These are phyloP conservation scores for Hypoxylon cercidicola DNA, from an alignment of 495 filamentous ascomycete species.

Conservation along the genomic window DNA sequence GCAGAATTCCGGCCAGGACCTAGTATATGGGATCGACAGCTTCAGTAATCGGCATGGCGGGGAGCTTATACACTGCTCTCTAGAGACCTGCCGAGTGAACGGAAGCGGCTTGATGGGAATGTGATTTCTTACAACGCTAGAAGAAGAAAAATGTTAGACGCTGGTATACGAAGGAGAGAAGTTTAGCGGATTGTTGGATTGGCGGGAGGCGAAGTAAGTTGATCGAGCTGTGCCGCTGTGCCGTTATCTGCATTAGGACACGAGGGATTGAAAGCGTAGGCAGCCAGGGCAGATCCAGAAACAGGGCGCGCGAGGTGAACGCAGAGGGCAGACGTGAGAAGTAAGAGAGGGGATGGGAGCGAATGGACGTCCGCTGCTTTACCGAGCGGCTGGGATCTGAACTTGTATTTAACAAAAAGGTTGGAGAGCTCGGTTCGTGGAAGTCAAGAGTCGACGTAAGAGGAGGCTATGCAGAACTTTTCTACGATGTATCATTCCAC, in stretches of 20 bases:
- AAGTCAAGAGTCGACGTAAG: constrained; percentile 1
- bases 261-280: constrained; percentile 16
- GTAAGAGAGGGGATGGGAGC: constrained; percentile 11
- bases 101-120: constrained; percentile 5
- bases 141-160: background rate
- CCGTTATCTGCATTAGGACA: constrained; percentile 11
- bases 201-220: constrained; percentile 2
- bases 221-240: constrained; percentile 18
- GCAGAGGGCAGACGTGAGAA: constrained; percentile 25
- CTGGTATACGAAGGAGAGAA: background rate
- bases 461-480: background rate
- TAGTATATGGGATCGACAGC: constrained; percentile 28
- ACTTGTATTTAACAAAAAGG: constrained; percentile 8
- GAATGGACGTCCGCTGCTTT: constrained; percentile 28
- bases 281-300: constrained; percentile 8
- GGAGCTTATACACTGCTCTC: background rate
- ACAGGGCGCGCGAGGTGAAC: background rate
- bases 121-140: background rate
- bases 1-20: constrained; percentile 13
- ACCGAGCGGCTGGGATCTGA: constrained; percentile 29
- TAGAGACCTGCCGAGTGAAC: constrained; percentile 3
- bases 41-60: constrained; percentile 18
- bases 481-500: constrained; percentile 11
- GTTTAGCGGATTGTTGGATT: background rate
- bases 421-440: background rate